A percentile compares a stretch with the other conserved stretches of the same genome.
These are phyloP conservation scores for Microcera coccophila DNA, from an alignment of 2,329 filamentous ascomycete genomes.

Conservation along the genomic window DNA sequence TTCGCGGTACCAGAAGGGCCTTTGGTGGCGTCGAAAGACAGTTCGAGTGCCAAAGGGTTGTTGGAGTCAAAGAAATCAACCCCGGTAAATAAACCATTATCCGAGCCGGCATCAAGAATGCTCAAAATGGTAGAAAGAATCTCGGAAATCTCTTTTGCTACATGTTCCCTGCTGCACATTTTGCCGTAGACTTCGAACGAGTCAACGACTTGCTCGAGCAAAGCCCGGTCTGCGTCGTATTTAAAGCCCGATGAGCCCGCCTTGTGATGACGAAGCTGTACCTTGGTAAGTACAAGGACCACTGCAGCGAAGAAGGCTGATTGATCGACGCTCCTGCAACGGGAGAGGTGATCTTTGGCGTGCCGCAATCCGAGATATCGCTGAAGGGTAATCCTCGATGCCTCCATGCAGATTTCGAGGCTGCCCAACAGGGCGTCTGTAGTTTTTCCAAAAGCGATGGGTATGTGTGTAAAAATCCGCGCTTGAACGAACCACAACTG, in stretches of 20 bases:
- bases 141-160: constrained; percentile 5
- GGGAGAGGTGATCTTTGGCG: constrained; percentile 7
- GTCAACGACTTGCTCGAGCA: constrained; percentile 11
- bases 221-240: constrained; percentile 8
- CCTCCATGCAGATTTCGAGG: constrained; percentile 10
- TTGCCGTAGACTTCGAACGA: constrained; percentile 4
- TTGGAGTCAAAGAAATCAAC: not conserved
- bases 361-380: constrained; percentile 10
- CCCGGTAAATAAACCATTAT: not conserved
- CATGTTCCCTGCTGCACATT: constrained; percentile 5
- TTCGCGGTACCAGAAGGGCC: not conserved
- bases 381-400: constrained; percentile 11
- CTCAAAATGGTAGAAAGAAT: constrained; percentile 6
- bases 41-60: not conserved
- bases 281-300: constrained; percentile 8
- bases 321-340: constrained; percentile 11
- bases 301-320: constrained; percentile 6
- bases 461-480: constrained; percentile 7
- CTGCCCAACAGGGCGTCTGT: not conserved
- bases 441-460: constrained; percentile 7
- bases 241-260: not conserved
- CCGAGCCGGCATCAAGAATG: not conserved
- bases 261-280: constrained; percentile 3
- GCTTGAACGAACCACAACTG: constrained; percentile 16
- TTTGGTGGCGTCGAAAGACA: not conserved